Conservation (phyloP, 176 grass and related monocot genomes). For the Oryza coarctata region DNA sequence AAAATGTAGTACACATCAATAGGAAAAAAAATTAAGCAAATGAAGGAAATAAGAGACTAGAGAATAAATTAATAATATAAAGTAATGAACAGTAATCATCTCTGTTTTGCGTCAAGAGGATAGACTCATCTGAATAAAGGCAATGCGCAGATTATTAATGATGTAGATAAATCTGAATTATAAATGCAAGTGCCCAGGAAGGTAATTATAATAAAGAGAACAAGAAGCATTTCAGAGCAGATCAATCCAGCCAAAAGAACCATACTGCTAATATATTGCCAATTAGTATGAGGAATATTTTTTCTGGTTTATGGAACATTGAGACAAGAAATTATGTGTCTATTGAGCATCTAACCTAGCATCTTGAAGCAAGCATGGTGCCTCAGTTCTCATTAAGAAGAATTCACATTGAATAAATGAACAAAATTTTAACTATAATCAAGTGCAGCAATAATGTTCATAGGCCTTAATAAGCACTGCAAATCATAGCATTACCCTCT, state of each 20-base stretch:
- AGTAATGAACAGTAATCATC: neutral
- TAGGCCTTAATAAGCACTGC: too few relatives aligned
- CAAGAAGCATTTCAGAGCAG: neutral
- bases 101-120: too few relatives aligned
- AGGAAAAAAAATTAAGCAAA: slow-evolving; percentile 8
- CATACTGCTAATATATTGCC: slow-evolving; percentile 6
- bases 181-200: too few relatives aligned
- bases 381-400: neutral
- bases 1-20: slow-evolving; percentile 3
- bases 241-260: neutral
- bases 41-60: slow-evolving; percentile 13
- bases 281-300: neutral
- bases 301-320: neutral
- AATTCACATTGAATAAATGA: neutral
- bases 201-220: neutral
- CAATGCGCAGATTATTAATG: too few relatives aligned
- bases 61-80: neutral
- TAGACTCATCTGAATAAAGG: too few relatives aligned
- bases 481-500: too few relatives aligned
- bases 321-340: neutral
- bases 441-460: too few relatives aligned
- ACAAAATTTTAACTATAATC: slow-evolving; percentile 6
- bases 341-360: neutral
- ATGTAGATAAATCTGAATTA: too few relatives aligned
- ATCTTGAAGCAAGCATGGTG: neutral